Evolutionary conservation across 768 basidiomycete species (phyloP).

Genomic region (Chiua virens): DNA sequence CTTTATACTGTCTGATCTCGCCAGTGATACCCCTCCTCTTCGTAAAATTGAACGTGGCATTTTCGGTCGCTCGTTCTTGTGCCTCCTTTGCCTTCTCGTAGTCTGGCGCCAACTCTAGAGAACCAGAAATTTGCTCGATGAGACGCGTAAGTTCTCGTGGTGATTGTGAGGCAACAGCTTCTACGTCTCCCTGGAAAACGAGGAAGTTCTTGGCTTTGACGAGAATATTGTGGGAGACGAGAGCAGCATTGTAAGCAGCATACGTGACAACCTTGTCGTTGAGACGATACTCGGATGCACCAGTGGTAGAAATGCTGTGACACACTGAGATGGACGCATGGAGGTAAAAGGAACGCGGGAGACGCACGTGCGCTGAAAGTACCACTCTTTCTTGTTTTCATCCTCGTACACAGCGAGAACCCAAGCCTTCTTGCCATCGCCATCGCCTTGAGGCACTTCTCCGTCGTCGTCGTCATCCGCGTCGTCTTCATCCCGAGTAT

Average conservation of each 20-base stretch:
- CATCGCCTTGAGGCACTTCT: constrained; percentile 62
- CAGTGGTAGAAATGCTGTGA: constrained; percentile 79
- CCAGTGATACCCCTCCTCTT: constrained; percentile 91
- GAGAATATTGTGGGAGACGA: constrained; percentile 89
- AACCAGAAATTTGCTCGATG: constrained; percentile 95
- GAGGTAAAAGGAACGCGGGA: background rate
- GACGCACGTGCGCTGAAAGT: constrained; percentile 88
- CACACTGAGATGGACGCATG: background rate
- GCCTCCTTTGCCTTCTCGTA: constrained; percentile 88
- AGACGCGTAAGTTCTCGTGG: constrained; percentile 85
- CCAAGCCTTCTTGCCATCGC: constrained; percentile 91
- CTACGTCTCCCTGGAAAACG: constrained; percentile 98
- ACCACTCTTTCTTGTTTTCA: constrained; percentile 75
- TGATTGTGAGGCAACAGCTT: constrained; percentile 94
- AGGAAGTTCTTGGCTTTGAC: constrained; percentile 99
- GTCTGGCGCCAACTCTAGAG: constrained; percentile 81
- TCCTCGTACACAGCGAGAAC: constrained; percentile 91
- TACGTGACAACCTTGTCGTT: constrained; percentile 83
- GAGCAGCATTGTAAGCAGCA: constrained; percentile 83
- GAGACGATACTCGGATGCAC: constrained; percentile 88
- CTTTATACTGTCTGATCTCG: constrained; percentile 96
- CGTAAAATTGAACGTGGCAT: constrained; percentile 91
- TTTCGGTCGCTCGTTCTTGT: constrained; percentile 90
- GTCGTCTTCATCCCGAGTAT: constrained; percentile 43
- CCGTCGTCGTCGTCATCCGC: constrained; percentile 50